A percentile compares a stretch with the other conserved stretches of the same genome.
Conservation (phyloP, 345 rosid genomes). For the Litchi chinensis region DNA sequence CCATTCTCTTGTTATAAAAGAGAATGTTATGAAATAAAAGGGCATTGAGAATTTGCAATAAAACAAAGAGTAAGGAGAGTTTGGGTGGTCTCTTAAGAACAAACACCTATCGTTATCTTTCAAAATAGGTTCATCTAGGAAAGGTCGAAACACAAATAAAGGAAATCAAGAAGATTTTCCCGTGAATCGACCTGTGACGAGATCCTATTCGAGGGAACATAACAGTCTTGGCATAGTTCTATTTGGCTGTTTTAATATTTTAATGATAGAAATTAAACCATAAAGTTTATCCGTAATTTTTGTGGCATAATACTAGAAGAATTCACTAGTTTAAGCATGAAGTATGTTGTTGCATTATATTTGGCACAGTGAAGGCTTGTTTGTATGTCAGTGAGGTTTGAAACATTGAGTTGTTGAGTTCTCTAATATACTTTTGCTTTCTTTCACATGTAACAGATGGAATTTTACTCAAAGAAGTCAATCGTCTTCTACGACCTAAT, state of each 20-base stretch:
- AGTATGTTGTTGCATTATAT: neutral
- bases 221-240: neutral
- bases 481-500: slow-evolving; percentile 86
- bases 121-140: too few species aligned
- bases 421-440: slow-evolving; percentile 1
- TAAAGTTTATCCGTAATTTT: neutral
- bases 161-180: too few species aligned
- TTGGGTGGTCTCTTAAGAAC: too few species aligned
- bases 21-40: too few species aligned
- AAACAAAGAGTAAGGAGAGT: too few species aligned
- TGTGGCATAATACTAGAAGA: neutral
- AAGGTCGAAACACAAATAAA: too few species aligned
- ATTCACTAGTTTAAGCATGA: neutral
- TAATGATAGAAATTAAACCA: neutral
- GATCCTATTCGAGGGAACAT: too few species aligned
- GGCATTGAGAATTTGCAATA: too few species aligned
- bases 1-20: too few species aligned
- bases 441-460: slow-evolving; percentile 54
- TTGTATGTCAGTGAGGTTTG: slow-evolving; percentile 7
- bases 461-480: slow-evolving; percentile 89
- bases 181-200: too few species aligned
- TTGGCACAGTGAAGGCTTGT: neutral
- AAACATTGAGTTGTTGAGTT: slow-evolving; percentile 7
- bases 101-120: too few species aligned
- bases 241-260: neutral